Percentiles rank a stretch among this genome's conserved stretches.
These are phyloP conservation scores for Termitomyces bulborhizus DNA, from an alignment of 768 basidiomycete genomes.

Conservation along the genomic window DNA sequence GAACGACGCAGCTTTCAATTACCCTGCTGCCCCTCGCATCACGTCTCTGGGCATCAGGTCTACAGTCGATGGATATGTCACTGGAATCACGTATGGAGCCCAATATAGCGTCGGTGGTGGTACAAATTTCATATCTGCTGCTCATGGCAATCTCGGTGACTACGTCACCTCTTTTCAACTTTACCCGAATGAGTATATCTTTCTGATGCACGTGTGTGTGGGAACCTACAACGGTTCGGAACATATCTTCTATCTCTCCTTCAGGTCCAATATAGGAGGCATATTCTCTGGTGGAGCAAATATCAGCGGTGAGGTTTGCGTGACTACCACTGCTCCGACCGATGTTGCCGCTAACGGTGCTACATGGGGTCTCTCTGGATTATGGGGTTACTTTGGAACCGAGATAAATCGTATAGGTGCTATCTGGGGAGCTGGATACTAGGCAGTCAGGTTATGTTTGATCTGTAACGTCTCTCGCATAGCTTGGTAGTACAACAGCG, in stretches of 20 bases:
- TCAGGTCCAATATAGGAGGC: conserved; percentile 25
- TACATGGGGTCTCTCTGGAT: conserved; percentile 25
- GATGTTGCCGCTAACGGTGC: conserved; percentile 21
- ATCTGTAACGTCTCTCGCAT: not conserved
- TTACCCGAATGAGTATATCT: conserved; percentile 18
- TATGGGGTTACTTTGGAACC: conserved; percentile 25
- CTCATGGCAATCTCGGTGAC: conserved; percentile 29
- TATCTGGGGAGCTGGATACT: conserved; percentile 26
- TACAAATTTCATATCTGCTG: not conserved
- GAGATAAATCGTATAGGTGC: conserved; percentile 25
- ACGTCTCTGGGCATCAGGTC: conserved; percentile 24
- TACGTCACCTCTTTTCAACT: conserved; percentile 21
- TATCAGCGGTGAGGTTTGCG: conserved; percentile 19
- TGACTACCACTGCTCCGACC: conserved; percentile 19
- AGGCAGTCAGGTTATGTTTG: not conserved
- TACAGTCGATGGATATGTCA: too few relatives aligned
- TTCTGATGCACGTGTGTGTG: conserved; percentile 19
- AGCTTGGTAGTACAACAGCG: not conserved
- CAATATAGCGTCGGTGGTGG: conserved; percentile 11
- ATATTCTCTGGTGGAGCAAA: conserved; percentile 21
- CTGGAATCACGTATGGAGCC: conserved; percentile 4
- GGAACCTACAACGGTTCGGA: conserved; percentile 20
- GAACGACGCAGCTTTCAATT: conserved; percentile 21
- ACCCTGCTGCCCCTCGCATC: conserved; percentile 18
- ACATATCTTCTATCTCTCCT: conserved; percentile 24